Base-by-base conservation (phyloP, 2,329 filamentous ascomycete species). In the Ascochyta clinopodiicola region DNA sequence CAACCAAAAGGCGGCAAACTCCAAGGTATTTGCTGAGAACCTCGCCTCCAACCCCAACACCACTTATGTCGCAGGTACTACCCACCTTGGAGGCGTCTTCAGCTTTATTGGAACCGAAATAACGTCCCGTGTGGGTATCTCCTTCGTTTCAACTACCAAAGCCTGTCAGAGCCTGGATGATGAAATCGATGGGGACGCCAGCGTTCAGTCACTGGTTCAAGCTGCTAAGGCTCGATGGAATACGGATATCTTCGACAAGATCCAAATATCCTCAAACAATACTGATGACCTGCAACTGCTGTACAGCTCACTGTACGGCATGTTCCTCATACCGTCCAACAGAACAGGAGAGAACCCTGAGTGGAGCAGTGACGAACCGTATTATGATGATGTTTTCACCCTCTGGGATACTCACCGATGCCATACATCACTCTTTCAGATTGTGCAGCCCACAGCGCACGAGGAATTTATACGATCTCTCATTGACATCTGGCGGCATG, bases 361-460 rank as follows among this genome's bases (percentile, higher is more conserved):
- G 0, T 91, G 88, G 88, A 69, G 76, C 1, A 87, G 85, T 1
- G 63, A 68, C 0, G 88, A 91, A 69, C 88, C 88, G 1, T 90
- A 89, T 65, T 91, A 88, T 64, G 85, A 89, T 55, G 88, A 91
- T 55, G 84, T 88, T 15, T 90, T 89, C 66, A 90, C 88, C 0
- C 81, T 88, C 21, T 91, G 88, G 88, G 76, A 80, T 60, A 71
- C 80, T 66, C 88, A 89, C 70, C 84, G 88, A 21, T 90, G 86
- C 68, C 83, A 84, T 0, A 88, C 85, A 0, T 75, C 87, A 0
- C 77, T 91, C 0, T 81, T 88, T 57, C 88, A 90, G 29, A 79
- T 91, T 19, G 71, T 90, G 1, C 83, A 89, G 51, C 88, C 88
- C 0, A 70, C 66, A 0, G 81, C 82, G 12, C 87, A 90, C 64